Evolutionary conservation across 352 stramenopile genomes (phyloP), one percentile per base, ranked within the genome.

Genomic region (Phytophthora macrochlamydospora): DNA sequence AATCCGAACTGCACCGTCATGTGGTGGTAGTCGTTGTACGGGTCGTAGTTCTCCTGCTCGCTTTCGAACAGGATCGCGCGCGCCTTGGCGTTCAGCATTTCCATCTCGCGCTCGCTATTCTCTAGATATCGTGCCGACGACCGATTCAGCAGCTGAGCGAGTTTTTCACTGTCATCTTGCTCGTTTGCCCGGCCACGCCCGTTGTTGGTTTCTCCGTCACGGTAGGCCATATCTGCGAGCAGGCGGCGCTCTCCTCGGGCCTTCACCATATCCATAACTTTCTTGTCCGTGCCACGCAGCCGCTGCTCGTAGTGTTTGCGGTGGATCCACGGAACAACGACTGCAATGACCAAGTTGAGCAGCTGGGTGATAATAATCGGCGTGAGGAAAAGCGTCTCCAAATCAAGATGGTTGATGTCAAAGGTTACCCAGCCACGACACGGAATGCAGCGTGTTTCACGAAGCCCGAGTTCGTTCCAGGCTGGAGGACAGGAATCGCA

Each of bases 1-100:
- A 94, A 94, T 44, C 86, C 86, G 62, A 91, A 94, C 65, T 94
- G 86, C 11, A 94, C 86, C 2, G 73, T 94, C 57, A 86, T 79
- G 42, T 90, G 76, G 52, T 94, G 86, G 51, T 93, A 94, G 54
- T 94, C 86, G 53, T 87, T 76, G 62, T 93, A 93, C 54, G 86
- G 83, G 40, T 94, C 86, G 68, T 93, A 94, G 56, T 90, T 81
- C 32, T 86, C 79, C 48, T 93, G 84, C 51, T 90, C 74, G 43
- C 83, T 83, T 50, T 94, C 80, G 42, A 91, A 92, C 6, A 94
- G 55, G 63, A 94, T 89, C 29, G 79, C 81, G 24, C 85, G 82
- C 4, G 81, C 82, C 45, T 87, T 83, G 11, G 81, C 79, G 51
- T 92, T 91, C 8, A 93, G 73, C 43, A 83, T 57, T 46, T 90